Conservation (phyloP, 2,329 filamentous ascomycete genomes). For the Blumeria hordei region DNA sequence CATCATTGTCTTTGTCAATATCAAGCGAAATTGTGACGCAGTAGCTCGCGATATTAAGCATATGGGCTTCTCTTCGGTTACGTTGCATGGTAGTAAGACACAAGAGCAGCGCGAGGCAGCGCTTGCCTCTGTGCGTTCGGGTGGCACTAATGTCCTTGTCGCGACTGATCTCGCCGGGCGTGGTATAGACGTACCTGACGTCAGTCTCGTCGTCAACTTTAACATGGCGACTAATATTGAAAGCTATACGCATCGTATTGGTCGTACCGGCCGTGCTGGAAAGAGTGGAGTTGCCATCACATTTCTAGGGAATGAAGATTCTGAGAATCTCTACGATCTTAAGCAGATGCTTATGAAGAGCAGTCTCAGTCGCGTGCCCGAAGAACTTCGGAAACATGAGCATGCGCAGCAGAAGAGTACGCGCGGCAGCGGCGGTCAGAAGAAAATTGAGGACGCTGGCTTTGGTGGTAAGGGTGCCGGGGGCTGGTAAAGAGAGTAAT, state of each 20-base stretch:
- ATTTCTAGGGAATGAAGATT: constrained; percentile 76
- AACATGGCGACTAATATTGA: constrained; percentile 93
- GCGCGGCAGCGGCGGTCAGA: constrained; percentile 18
- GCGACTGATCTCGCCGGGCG: constrained; percentile 87
- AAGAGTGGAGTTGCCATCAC: constrained; percentile 94
- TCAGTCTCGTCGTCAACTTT: constrained; percentile 89
- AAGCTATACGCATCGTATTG: constrained; percentile 87
- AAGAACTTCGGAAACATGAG: constrained; percentile 74
- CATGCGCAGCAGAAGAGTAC: constrained; percentile 64
- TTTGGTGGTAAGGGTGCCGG: constrained; percentile 16
- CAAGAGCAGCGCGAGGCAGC: constrained; percentile 95
- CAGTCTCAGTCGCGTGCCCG: constrained; percentile 64
- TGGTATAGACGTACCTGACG: constrained; percentile 93
- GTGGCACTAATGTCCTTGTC: constrained; percentile 66
- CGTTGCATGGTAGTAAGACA: constrained; percentile 84
- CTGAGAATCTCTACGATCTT: constrained; percentile 77
- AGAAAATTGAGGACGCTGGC: constrained; percentile 21
- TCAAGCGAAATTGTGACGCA: constrained; percentile 95
- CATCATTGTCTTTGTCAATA: constrained; percentile 98
- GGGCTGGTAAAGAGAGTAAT: neutral
- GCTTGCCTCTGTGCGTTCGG: constrained; percentile 58
- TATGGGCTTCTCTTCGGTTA: constrained; percentile 77
- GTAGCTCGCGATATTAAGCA: constrained; percentile 84
- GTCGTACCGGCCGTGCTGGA: constrained; percentile 87
- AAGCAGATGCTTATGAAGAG: constrained; percentile 92